A percentile compares a stretch with the other conserved stretches of the same genome.
These are phyloP conservation scores for Yueomyces sp. DNA, from an alignment of 805 yeast species.

Conservation along the genomic window DNA sequence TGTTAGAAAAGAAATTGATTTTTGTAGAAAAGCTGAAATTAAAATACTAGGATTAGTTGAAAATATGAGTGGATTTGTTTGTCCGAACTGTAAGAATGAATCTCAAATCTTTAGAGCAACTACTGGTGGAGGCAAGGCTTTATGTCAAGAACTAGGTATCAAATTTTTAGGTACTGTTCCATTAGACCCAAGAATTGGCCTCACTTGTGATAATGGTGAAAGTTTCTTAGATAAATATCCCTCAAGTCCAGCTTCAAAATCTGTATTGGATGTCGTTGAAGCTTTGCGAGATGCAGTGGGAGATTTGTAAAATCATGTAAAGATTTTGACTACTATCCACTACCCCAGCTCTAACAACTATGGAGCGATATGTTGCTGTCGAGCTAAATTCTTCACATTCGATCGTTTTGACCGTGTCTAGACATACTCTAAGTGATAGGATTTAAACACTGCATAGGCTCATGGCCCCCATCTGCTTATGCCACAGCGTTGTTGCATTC, in stretches of 20 bases:
- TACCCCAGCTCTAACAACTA: too few relatives aligned
- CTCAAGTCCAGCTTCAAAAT: slow-evolving; percentile 85
- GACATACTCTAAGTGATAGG: too few relatives aligned
- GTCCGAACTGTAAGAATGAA: slow-evolving; percentile 87
- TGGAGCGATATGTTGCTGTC: too few relatives aligned
- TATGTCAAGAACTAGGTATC: slow-evolving; percentile 67
- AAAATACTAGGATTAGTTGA: slow-evolving; percentile 83
- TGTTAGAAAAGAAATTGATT: slow-evolving; percentile 91
- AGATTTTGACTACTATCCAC: background rate
- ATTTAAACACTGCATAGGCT: too few relatives aligned
- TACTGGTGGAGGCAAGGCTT: slow-evolving; percentile 86
- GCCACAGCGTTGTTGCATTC: too few relatives aligned
- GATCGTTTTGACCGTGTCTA: too few relatives aligned
- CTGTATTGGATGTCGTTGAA: slow-evolving; percentile 76
- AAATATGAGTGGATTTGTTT: slow-evolving; percentile 97
- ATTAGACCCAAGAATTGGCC: slow-evolving; percentile 87
- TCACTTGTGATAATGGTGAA: slow-evolving; percentile 75
- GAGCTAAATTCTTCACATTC: too few relatives aligned
- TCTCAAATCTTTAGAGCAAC: slow-evolving; percentile 87
- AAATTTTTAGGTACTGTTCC: slow-evolving; percentile 89
- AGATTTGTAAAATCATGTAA: slow-evolving; percentile 7
- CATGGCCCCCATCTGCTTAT: too few relatives aligned
- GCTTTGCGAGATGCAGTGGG: slow-evolving; percentile 44
- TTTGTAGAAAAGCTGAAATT: slow-evolving; percentile 83
- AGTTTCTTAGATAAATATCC: slow-evolving; percentile 73